These are phyloP conservation scores for Torrubiellomyces zombiae DNA, from an alignment of 2,329 filamentous ascomycete genomes.

Conservation along the genomic window DNA sequence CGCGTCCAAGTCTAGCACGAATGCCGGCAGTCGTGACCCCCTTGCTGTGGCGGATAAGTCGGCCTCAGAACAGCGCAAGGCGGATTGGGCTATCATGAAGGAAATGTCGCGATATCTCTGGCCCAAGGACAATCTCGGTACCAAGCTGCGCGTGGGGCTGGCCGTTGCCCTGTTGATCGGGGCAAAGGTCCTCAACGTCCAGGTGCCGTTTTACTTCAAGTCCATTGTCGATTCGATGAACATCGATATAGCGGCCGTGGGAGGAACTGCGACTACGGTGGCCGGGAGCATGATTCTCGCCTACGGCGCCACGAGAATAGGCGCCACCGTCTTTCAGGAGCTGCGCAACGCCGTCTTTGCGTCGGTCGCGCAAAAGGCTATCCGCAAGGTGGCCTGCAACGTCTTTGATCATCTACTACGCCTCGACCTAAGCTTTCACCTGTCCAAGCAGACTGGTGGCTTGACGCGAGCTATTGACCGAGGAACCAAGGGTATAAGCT, in stretches of 20 bases:
- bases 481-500: constrained; percentile 96
- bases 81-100: constrained; percentile 96
- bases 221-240: constrained; percentile 97
- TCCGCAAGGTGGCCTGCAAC: constrained; percentile 75
- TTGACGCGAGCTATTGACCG: constrained; percentile 88
- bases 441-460: constrained; percentile 86
- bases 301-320: constrained; percentile 77
- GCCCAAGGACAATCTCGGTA: constrained; percentile 63
- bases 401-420: constrained; percentile 83
- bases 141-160: constrained; percentile 68
- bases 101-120: constrained; percentile 95
- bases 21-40: constrained; percentile 12
- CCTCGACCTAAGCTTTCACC: constrained; percentile 84
- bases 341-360: constrained; percentile 92
- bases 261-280: constrained; percentile 77
- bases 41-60: constrained; percentile 25
- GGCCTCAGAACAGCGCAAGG: constrained; percentile 79
- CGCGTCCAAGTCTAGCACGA: constrained; percentile 7
- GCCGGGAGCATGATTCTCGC: constrained; percentile 88
- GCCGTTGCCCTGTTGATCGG: constrained; percentile 74
- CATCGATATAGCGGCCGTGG: constrained; percentile 69
- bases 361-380: constrained; percentile 91
- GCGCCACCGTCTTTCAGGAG: constrained; percentile 82
- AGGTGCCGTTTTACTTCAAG: constrained; percentile 99
- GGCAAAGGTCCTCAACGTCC: constrained; percentile 90